Percentiles rank a stretch among this genome's conserved stretches.
phyloP scores from a whole-genome alignment of 148 eudicot species.

The Simmondsia chinensis region DNA sequence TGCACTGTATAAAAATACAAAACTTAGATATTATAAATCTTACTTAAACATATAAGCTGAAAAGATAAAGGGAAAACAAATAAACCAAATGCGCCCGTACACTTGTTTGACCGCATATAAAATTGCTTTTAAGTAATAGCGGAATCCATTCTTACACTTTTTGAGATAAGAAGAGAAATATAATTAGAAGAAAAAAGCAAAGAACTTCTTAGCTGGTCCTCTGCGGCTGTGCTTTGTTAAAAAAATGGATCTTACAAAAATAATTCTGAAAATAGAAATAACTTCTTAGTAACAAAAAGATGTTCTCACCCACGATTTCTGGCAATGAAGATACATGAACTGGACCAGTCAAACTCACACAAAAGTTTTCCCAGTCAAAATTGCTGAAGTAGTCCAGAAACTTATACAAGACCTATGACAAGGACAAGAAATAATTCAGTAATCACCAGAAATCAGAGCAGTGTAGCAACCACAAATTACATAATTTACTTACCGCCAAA shows the following conservation, averaged over 20 bases:
- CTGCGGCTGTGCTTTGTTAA: neutral
- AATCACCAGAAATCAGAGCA: constrained; percentile 5
- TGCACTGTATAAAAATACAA: no score
- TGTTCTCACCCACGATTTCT: constrained; percentile 57
- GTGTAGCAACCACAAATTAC: constrained; percentile 3
- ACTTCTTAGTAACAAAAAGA: neutral
- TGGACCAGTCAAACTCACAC: constrained; percentile 73
- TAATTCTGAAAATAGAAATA: neutral
- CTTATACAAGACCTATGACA: constrained; percentile 70
- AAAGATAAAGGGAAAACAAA: no score
- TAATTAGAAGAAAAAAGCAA: no score
- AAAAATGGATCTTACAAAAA: neutral
- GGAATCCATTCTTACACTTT: no score
- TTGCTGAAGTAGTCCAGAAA: constrained; percentile 91
- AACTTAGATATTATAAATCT: no score
- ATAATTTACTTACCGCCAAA: constrained; percentile 67
- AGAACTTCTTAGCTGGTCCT: no score
- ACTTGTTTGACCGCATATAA: no score
- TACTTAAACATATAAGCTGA: no score
- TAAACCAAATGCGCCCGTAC: no score
- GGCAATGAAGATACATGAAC: constrained; percentile 62
- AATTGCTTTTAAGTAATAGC: no score
- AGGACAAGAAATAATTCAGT: constrained; percentile 17
- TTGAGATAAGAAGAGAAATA: no score
- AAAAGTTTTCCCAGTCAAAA: constrained; percentile 84